These are phyloP conservation scores for Geranomyces variabilis DNA, from an alignment of 192 early-diverging fungal genomes.

Conservation along the genomic window DNA sequence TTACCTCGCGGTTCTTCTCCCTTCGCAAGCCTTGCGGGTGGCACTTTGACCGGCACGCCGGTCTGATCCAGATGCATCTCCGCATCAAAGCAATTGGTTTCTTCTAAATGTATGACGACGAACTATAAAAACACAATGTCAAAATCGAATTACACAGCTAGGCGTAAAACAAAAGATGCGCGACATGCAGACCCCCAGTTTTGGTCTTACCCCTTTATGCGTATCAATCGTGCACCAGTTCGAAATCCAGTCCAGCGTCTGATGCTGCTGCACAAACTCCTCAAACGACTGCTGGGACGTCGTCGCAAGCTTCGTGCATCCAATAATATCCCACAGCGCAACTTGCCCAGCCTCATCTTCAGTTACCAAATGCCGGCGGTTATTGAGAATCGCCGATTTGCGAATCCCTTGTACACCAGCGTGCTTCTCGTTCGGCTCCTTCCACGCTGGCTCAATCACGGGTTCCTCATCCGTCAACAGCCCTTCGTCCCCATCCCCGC, in stretches of 20 bases:
- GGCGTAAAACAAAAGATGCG: neutral
- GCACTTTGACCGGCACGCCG: conserved; percentile 36
- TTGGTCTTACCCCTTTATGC: conserved; percentile 79
- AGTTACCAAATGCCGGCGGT: conserved; percentile 83
- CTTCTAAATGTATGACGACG: conserved; percentile 86
- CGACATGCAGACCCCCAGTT: too few relatives aligned
- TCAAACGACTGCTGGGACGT: conserved; percentile 26
- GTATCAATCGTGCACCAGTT: conserved; percentile 95
- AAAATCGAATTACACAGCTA: too few relatives aligned
- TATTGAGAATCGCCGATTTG: conserved; percentile 80
- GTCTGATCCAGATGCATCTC: conserved; percentile 90
- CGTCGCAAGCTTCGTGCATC: conserved; percentile 53
- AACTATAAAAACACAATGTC: conserved; percentile 24
- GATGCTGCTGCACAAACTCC: conserved; percentile 60
- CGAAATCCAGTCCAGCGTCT: conserved; percentile 75
- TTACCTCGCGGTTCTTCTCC: too few relatives aligned
- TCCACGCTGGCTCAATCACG: conserved; percentile 47
- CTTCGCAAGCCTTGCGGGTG: too few relatives aligned
- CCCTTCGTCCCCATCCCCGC: too few relatives aligned
- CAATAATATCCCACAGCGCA: conserved; percentile 90
- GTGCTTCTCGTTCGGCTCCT: conserved; percentile 35
- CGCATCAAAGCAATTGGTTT: conserved; percentile 77
- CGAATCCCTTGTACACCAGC: conserved; percentile 47
- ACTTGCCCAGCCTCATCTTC: conserved; percentile 79
- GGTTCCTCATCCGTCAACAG: neutral